Evolutionary conservation across 2,329 filamentous ascomycete genomes (phyloP).

Genomic region (Trichoderma atrobrunneum): DNA sequence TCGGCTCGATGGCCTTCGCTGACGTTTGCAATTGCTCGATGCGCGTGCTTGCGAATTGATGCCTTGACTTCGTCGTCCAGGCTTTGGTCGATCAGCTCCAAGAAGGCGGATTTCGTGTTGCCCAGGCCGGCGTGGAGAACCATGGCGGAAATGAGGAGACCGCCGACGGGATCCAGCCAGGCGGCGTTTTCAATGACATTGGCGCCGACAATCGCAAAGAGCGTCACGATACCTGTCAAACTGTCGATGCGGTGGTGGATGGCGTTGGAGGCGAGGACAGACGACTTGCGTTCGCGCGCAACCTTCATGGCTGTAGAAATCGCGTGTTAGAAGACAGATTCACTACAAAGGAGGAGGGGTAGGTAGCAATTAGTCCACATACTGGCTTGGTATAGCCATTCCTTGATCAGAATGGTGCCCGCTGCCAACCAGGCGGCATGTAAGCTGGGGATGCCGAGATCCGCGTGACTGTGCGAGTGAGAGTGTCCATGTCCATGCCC

Average conservation of each 20-base stretch:
- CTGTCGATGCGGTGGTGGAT: conserved; percentile 96
- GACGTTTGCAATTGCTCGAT: conserved; percentile 56
- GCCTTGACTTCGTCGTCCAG: conserved; percentile 81
- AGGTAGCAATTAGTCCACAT: conserved; percentile 44
- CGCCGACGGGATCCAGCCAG: conserved; percentile 93
- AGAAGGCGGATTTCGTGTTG: conserved; percentile 78
- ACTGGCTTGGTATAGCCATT: conserved; percentile 97
- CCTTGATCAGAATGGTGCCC: conserved; percentile 87
- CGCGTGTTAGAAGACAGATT: conserved; percentile 10
- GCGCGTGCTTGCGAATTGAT: conserved; percentile 65
- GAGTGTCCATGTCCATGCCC: conserved; percentile 45
- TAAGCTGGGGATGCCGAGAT: conserved; percentile 67
- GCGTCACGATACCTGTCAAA: conserved; percentile 88
- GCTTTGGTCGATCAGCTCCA: conserved; percentile 86
- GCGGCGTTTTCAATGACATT: conserved; percentile 81
- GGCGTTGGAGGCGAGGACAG: conserved; percentile 92
- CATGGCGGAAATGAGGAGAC: conserved; percentile 87
- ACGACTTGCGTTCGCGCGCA: conserved; percentile 88
- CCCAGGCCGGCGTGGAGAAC: conserved; percentile 86
- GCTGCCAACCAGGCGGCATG: conserved; percentile 93
- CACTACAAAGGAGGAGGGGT: not conserved
- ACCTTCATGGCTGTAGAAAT: conserved; percentile 78
- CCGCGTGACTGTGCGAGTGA: conserved; percentile 60
- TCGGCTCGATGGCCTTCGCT: conserved; percentile 59
- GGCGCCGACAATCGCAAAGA: conserved; percentile 83